Evolutionary conservation across 805 yeast species (phyloP).

Genomic region (Barnettozyma vustinii): DNA sequence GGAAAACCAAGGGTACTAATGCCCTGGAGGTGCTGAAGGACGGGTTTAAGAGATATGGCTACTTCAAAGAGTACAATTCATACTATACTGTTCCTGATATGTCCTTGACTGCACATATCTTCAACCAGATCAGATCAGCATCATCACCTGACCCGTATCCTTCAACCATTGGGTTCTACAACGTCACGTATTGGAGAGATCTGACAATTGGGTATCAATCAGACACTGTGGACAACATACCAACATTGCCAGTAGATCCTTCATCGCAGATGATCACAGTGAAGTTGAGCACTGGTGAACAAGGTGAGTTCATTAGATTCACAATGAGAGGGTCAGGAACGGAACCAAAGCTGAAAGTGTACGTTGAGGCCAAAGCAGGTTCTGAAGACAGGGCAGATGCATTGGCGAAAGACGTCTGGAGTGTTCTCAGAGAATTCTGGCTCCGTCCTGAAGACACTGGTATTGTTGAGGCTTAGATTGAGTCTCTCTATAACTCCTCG

Average conservation of each 20-base stretch:
- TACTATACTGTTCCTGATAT: constrained; percentile 67
- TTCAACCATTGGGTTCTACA: background rate
- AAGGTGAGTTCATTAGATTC: constrained; percentile 49
- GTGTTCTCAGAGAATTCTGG: constrained; percentile 52
- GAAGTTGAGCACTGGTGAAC: constrained; percentile 28
- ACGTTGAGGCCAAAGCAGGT: constrained; percentile 68
- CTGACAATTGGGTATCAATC: constrained; percentile 80
- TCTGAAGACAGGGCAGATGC: constrained; percentile 41
- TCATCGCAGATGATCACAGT: constrained; percentile 85
- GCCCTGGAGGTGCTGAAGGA: constrained; percentile 47
- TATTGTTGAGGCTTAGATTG: constrained; percentile 3
- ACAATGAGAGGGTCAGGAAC: constrained; percentile 96
- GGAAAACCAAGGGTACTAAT: constrained; percentile 37
- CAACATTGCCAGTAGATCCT: constrained; percentile 65
- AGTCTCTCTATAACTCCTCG: background rate
- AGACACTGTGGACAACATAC: constrained; percentile 48
- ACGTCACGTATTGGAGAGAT: constrained; percentile 61
- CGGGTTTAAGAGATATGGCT: constrained; percentile 67
- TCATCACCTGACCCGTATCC: constrained; percentile 33
- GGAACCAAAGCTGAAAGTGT: constrained; percentile 89
- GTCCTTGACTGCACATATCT: constrained; percentile 45
- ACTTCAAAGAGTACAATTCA: constrained; percentile 80
- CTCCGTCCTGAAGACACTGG: constrained; percentile 55
- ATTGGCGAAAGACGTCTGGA: constrained; percentile 67
- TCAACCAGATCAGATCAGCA: constrained; percentile 48